A percentile compares a stretch with the other conserved stretches of the same genome.
Evolutionary conservation across 1,139 yeast species (phyloP).

Genomic region (Yamadazyma membranifaciens): DNA sequence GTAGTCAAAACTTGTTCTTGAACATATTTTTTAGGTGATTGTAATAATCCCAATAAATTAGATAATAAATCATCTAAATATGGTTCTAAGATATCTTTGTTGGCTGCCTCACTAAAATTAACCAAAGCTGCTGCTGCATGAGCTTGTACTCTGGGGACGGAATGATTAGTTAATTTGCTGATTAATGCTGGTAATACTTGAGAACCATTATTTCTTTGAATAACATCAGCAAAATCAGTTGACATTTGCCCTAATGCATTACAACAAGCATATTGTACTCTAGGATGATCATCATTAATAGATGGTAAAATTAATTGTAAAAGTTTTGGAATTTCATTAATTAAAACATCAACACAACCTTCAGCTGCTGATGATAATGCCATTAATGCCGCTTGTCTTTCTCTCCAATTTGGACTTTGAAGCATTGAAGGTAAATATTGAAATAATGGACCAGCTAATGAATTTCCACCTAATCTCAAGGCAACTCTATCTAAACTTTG

Average conservation of each 20-base stretch:
- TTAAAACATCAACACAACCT: constrained; percentile 90
- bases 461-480: constrained; percentile 77
- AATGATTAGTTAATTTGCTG: constrained; percentile 65
- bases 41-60: constrained; percentile 70
- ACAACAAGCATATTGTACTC: constrained; percentile 97
- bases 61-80: constrained; percentile 78
- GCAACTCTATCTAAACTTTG: constrained; percentile 90
- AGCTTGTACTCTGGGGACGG: constrained; percentile 91
- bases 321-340: constrained; percentile 75
- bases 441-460: constrained; percentile 82
- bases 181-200: constrained; percentile 85
- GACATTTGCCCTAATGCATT: constrained; percentile 96
- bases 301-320: constrained; percentile 83
- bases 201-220: constrained; percentile 78
- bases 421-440: constrained; percentile 84
- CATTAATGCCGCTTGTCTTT: constrained; percentile 96
- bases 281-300: constrained; percentile 77
- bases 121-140: constrained; percentile 99
- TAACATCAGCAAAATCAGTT: constrained; percentile 91
- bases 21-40: constrained; percentile 86
- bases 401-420: constrained; percentile 79
- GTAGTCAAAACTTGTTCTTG: constrained; percentile 97
- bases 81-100: constrained; percentile 85
- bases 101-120: constrained; percentile 89
- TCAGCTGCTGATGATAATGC: constrained; percentile 96